Percentiles rank a stretch among this genome's conserved stretches.
phyloP scores from a whole-genome alignment of 257 asterid genomes.

The Solanum phureja region DNA sequence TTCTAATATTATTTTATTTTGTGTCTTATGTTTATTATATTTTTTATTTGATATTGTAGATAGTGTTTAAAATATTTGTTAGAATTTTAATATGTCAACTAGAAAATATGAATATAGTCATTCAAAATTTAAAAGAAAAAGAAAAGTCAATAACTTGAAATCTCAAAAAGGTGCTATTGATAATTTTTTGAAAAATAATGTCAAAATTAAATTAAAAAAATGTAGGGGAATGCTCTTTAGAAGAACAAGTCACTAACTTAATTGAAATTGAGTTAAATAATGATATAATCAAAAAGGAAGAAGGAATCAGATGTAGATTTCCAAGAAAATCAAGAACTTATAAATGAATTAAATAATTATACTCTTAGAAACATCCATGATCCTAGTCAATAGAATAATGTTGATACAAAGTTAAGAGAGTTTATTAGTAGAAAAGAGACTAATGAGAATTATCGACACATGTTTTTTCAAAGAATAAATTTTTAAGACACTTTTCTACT shows the following conservation, averaged over 20 bases:
- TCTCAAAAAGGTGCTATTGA: neutral
- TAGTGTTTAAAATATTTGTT: too few relatives aligned
- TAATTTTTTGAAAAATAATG: neutral
- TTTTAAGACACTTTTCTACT: neutral
- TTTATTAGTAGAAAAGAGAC: neutral
- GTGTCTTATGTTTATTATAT: too few relatives aligned
- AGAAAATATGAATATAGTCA: too few relatives aligned
- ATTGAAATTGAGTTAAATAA: neutral
- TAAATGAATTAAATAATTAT: too few relatives aligned
- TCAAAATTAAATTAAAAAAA: too few relatives aligned
- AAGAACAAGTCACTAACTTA: too few relatives aligned
- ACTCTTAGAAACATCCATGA: neutral
- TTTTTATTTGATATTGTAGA: too few relatives aligned
- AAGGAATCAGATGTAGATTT: neutral
- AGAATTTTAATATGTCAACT: too few relatives aligned
- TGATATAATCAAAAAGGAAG: neutral
- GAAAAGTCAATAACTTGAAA: neutral
- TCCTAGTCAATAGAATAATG: neutral
- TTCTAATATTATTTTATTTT: too few relatives aligned
- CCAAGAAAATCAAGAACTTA: too few relatives aligned
- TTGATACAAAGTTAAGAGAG: neutral
- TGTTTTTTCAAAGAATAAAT: too few relatives aligned
- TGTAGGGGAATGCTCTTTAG: neutral
- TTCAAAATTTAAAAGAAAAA: too few relatives aligned
- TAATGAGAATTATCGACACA: neutral